Evolutionary conservation across 228 moss, liverwort and hornwort species (phyloP).

Genomic region (Sphagnum magellanicum): DNA sequence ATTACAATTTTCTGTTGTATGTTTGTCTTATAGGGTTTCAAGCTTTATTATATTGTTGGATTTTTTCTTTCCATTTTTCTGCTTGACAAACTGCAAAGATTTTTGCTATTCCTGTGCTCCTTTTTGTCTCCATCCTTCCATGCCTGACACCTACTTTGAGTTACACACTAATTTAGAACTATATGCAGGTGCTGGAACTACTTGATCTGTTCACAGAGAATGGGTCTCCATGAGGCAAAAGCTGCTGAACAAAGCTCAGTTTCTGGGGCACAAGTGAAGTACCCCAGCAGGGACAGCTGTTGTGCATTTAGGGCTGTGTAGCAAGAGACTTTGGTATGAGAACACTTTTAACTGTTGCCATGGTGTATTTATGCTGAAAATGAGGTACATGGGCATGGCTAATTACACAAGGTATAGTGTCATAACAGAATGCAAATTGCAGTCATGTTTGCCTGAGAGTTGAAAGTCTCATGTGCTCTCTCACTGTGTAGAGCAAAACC

Average conservation of each 20-base stretch:
- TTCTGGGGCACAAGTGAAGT: not conserved
- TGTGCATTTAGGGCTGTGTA: not conserved
- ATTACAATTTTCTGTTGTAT: not conserved
- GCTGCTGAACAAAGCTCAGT: not conserved
- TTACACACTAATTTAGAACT: not conserved
- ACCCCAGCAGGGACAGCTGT: not conserved
- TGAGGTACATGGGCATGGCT: constrained; percentile 4
- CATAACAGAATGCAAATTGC: constrained; percentile 1
- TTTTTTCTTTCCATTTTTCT: not conserved
- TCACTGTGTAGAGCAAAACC: not conserved
- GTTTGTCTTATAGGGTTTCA: not conserved
- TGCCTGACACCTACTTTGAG: not conserved
- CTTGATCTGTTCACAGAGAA: constrained; percentile 89
- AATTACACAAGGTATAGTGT: constrained; percentile 7
- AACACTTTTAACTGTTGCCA: not conserved
- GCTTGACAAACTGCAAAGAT: not conserved
- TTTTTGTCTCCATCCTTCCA: not conserved
- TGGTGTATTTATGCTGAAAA: not conserved
- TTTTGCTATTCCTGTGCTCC: not conserved
- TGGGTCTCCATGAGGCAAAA: constrained; percentile 53
- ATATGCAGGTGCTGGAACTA: constrained; percentile 76
- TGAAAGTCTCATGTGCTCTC: not conserved
- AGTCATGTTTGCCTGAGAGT: constrained; percentile 1
- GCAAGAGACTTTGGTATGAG: not conserved
- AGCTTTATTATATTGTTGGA: not conserved